Evolutionary conservation across 768 basidiomycete genomes (phyloP).

Genomic region (Mycena albidolilacea): DNA sequence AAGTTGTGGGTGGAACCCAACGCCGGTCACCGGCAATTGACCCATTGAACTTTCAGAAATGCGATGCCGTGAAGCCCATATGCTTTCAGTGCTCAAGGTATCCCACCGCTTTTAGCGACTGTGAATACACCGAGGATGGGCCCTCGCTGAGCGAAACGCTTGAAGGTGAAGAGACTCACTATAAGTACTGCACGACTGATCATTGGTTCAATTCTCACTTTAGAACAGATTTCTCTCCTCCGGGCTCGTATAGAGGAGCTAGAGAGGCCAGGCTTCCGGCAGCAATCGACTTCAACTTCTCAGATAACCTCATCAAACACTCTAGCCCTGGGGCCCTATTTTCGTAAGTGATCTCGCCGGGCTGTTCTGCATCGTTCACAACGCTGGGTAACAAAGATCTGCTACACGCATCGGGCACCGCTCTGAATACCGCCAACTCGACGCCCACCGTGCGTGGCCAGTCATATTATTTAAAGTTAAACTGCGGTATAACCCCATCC

Average conservation of each 20-base stretch:
- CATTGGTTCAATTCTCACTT: not conserved
- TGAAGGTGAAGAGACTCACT: constrained; percentile 23
- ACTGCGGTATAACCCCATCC: not conserved
- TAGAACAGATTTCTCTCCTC: constrained; percentile 37
- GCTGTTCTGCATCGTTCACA: not conserved
- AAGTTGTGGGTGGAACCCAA: constrained; percentile 20
- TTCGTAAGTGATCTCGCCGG: constrained; percentile 15
- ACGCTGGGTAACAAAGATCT: constrained; percentile 17
- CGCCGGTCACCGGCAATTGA: not conserved
- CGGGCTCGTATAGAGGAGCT: constrained; percentile 35
- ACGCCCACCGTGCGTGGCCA: constrained; percentile 23
- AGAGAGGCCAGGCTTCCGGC: not conserved
- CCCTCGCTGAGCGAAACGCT: constrained; percentile 29
- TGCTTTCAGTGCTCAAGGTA: constrained; percentile 34
- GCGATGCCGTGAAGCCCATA: constrained; percentile 33
- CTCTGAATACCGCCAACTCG: constrained; percentile 9
- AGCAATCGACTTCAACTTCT: not conserved
- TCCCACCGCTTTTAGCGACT: constrained; percentile 30
- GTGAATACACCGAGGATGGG: constrained; percentile 37
- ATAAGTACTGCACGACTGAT: not conserved
- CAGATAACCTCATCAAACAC: constrained; percentile 12
- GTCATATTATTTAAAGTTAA: no score
- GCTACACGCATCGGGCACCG: constrained; percentile 17
- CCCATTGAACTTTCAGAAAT: constrained; percentile 22
- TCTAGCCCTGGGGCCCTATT: constrained; percentile 24